phyloP scores from a whole-genome alignment of 2,329 filamentous ascomycete species.

The Talaromyces rugulosus region DNA sequence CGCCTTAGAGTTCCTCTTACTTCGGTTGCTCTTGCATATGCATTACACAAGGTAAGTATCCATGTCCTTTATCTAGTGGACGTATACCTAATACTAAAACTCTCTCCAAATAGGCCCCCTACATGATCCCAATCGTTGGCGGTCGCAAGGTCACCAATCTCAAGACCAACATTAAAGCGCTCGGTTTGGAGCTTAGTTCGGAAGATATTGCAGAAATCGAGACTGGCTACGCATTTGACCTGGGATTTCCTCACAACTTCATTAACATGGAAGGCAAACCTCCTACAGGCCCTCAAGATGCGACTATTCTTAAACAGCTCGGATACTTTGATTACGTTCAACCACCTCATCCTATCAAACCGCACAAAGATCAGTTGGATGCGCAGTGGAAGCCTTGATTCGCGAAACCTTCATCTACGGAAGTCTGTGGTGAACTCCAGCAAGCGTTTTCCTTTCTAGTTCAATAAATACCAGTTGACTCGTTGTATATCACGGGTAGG shows the following conservation, averaged over 20 bases:
- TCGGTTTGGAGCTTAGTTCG: conserved; percentile 55
- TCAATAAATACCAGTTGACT: too few species aligned
- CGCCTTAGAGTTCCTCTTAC: conserved; percentile 20
- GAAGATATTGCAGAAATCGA: conserved; percentile 67
- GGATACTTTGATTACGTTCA: too few species aligned
- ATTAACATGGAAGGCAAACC: conserved; percentile 24
- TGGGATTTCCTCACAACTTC: conserved; percentile 64
- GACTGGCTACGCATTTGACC: conserved; percentile 55
- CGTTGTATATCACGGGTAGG: too few species aligned
- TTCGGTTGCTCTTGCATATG: conserved; percentile 18
- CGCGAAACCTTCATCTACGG: too few species aligned
- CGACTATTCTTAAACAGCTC: too few species aligned
- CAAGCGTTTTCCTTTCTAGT: too few species aligned
- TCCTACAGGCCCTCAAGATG: too few species aligned
- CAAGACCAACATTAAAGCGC: conserved; percentile 64
- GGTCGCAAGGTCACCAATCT: conserved; percentile 66
- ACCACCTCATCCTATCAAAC: too few species aligned
- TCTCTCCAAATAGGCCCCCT: conserved; percentile 60
- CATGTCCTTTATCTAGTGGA: conserved; percentile 57
- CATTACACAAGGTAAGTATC: conserved; percentile 34
- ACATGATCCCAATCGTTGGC: conserved; percentile 70
- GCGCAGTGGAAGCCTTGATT: too few species aligned
- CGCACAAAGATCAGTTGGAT: too few species aligned
- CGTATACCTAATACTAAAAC: conserved; percentile 46
- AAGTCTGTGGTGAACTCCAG: too few species aligned